These are phyloP conservation scores for Hypoxylon sp. DNA, from an alignment of 2,329 filamentous ascomycete species.

Conservation along the genomic window DNA sequence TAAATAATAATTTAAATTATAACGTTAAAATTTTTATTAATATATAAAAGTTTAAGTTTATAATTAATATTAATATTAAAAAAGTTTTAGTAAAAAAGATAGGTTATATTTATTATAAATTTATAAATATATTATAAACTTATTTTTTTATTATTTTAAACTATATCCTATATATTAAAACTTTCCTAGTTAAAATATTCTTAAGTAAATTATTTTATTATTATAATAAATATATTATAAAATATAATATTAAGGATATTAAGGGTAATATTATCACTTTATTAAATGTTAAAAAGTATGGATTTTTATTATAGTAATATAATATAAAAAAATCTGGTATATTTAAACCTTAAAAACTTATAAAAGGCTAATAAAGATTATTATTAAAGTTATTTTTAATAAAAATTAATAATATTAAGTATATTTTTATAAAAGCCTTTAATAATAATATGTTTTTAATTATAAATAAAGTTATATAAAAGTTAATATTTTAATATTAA, in stretches of 20 bases:
- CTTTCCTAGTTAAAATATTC: background rate
- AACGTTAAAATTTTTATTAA: background rate
- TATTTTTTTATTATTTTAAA: background rate
- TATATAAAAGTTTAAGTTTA: background rate
- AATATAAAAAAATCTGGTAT: background rate
- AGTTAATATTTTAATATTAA: background rate
- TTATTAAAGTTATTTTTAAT: background rate
- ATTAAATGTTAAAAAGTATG: background rate
- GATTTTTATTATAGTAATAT: background rate
- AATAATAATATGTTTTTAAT: background rate
- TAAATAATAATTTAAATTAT: constrained; percentile 1
- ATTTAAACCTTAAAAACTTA: background rate
- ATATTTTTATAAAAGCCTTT: background rate
- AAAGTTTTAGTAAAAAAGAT: background rate
- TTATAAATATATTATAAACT: background rate
- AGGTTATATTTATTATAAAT: background rate
- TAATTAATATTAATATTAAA: background rate
- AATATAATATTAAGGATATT: background rate
- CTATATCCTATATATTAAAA: background rate
- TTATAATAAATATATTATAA: background rate
- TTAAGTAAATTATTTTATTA: background rate
- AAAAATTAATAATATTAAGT: background rate
- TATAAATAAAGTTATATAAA: background rate
- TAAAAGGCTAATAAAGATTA: background rate
- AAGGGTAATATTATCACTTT: background rate